Percentiles rank a stretch among this genome's conserved stretches.
phyloP scores from a whole-genome alignment of 345 rosid genomes.

The Microthlaspi erraticum region DNA sequence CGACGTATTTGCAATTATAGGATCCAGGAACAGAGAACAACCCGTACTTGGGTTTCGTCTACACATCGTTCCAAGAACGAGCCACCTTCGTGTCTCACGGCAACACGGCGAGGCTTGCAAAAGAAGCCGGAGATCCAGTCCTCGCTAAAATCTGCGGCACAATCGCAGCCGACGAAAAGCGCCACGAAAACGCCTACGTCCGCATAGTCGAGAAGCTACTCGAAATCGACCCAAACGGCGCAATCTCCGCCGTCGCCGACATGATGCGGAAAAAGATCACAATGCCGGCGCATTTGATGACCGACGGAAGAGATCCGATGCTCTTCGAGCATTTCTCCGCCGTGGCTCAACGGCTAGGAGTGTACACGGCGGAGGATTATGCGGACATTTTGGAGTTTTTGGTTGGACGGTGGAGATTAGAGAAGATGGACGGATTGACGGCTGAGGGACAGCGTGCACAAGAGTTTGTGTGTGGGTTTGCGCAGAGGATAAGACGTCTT shows the following conservation, averaged over 20 bases:
- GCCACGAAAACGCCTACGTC: slow-evolving; percentile 67
- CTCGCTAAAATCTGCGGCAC: slow-evolving; percentile 72
- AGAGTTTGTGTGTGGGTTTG: slow-evolving; percentile 61
- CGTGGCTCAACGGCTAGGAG: slow-evolving; percentile 70
- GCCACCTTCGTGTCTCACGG: slow-evolving; percentile 86
- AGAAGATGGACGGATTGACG: slow-evolving; percentile 63
- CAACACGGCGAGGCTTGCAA: slow-evolving; percentile 74
- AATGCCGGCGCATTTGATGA: slow-evolving; percentile 79
- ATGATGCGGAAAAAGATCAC: slow-evolving; percentile 72
- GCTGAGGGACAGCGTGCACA: slow-evolving; percentile 64
- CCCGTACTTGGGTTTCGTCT: slow-evolving; percentile 78
- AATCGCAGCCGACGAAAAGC: slow-evolving; percentile 77
- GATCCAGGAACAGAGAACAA: slow-evolving; percentile 75
- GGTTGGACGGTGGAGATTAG: slow-evolving; percentile 66
- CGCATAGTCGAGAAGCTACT: slow-evolving; percentile 68
- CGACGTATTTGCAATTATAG: slow-evolving; percentile 34
- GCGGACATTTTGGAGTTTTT: slow-evolving; percentile 69
- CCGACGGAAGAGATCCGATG: slow-evolving; percentile 60
- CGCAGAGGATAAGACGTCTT: slow-evolving; percentile 62
- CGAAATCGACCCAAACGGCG: slow-evolving; percentile 60
- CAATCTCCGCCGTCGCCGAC: slow-evolving; percentile 55
- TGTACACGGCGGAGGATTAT: slow-evolving; percentile 73
- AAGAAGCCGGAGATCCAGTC: slow-evolving; percentile 58
- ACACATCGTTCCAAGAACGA: slow-evolving; percentile 91
- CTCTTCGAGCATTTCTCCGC: slow-evolving; percentile 66